Base-by-base conservation (phyloP, 345 rosid genomes). In the Pistacia vera region DNA sequence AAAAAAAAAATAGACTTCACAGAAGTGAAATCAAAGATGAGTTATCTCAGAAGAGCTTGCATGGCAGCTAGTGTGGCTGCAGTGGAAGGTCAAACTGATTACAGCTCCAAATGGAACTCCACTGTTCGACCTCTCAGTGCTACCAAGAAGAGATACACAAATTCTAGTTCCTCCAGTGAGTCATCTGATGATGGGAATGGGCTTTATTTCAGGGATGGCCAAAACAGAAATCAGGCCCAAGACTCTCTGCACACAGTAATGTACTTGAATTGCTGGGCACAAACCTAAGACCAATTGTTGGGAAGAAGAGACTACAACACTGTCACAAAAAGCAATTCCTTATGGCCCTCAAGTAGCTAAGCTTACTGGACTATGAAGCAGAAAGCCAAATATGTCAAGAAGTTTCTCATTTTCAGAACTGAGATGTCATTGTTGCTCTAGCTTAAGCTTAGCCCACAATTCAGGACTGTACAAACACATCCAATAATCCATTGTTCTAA, bases 181-280 rank as follows among this genome's bases (percentile, higher is more conserved):
- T 30, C 22, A 22, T 71, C 79, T 9, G 12, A 63, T 10, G 48
- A 66, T 3, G 68, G 46, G 9, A 41, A 60, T 25, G 17, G 52
- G 52, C 3, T 28, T 54, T 14, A 49, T 66, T 18, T 8, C 28
- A 33, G 49, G 9, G 73, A 49, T 46, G 41, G 68, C 11, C 66
- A 60, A 9, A 72, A 68, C 63, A 58, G 56, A 52, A 75, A 66
- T 61, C 80, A 80, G 44, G 51, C 79, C 0, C 84, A 82, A n/a
- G 87, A 83, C 2, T 78, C 89, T 4, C 70, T 85, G 49, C 81
- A 66, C 52, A 84, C 68, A 35, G 78, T 85, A 41, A 79, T 86
- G 84, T 83, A 77, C 78, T 74, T 83, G 76, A 85, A 81, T 71
- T 85, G 87, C 76, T 83, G 89, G 92, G 77, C 79, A 11, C 86